Evolutionary conservation across 306 rosid genomes (phyloP).

Genomic region (Abrus precatorius): DNA sequence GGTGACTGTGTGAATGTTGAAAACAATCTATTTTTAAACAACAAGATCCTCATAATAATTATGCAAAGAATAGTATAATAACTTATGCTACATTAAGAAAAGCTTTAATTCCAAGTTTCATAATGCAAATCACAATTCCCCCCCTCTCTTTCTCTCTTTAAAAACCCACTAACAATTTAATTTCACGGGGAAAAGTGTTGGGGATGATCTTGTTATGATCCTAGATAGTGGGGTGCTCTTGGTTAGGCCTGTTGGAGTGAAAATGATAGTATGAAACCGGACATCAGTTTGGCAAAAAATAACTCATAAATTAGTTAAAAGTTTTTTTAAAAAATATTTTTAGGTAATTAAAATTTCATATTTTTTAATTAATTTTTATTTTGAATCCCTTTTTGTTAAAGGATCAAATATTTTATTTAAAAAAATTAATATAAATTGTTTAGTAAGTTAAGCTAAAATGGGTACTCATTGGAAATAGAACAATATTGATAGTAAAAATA

Average conservation of each 20-base stretch:
- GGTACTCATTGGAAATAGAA: not conserved
- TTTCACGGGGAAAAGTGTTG: not conserved
- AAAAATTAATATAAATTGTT: not conserved
- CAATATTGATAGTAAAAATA: not conserved
- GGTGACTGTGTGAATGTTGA: conserved; percentile 24
- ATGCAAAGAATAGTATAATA: conserved; percentile 15
- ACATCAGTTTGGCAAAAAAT: not conserved
- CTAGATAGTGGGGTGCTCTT: not conserved
- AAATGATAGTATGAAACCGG: not conserved
- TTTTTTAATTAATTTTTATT: not conserved
- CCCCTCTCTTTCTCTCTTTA: not conserved
- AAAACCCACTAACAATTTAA: not conserved
- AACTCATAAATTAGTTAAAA: not conserved
- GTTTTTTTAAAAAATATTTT: not conserved
- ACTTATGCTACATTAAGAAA: not conserved
- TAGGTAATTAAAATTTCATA: not conserved
- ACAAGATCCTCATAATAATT: conserved; percentile 26
- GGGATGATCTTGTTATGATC: not conserved
- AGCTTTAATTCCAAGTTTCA: conserved; percentile 18
- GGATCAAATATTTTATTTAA: not conserved
- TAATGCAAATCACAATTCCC: conserved; percentile 29
- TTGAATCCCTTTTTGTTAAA: not conserved
- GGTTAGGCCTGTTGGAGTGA: not conserved
- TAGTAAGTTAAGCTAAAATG: not conserved
- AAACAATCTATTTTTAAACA: conserved; percentile 35